Conservation (phyloP, 768 basidiomycete species). For the Pleurotus sapidus region DNA sequence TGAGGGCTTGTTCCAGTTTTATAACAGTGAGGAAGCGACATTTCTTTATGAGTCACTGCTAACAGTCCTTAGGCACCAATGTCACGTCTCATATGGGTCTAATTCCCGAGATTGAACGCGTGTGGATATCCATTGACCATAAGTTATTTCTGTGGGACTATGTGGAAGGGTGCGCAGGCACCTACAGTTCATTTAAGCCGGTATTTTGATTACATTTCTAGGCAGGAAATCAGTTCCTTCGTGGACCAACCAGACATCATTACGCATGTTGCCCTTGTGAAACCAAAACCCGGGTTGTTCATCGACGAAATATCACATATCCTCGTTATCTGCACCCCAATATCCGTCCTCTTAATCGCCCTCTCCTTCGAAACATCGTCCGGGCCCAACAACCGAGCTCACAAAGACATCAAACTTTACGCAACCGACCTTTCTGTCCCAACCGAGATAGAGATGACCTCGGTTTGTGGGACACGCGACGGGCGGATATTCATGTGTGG, state of each 20-base stretch:
- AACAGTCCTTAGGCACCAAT: constrained; percentile 46
- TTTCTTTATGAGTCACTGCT: background rate
- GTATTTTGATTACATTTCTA: constrained; percentile 20
- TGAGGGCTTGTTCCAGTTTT: constrained; percentile 75
- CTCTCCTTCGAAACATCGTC: constrained; percentile 54
- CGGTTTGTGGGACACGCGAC: constrained; percentile 72
- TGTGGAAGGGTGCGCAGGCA: constrained; percentile 71
- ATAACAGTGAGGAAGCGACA: constrained; percentile 53
- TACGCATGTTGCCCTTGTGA: constrained; percentile 83
- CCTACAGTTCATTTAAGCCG: background rate
- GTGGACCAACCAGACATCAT: constrained; percentile 90
- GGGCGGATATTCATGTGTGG: constrained; percentile 94
- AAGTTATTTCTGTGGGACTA: constrained; percentile 98
- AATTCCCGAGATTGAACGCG: constrained; percentile 89
- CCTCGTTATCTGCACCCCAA: constrained; percentile 86
- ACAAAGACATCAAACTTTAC: constrained; percentile 83
- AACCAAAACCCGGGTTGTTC: constrained; percentile 82
- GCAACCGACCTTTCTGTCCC: constrained; percentile 81
- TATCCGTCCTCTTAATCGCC: constrained; percentile 82
- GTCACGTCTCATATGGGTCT: constrained; percentile 86
- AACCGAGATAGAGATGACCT: constrained; percentile 83
- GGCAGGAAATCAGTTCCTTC: constrained; percentile 91
- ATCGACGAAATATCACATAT: constrained; percentile 89
- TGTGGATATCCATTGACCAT: constrained; percentile 94
- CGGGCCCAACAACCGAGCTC: constrained; percentile 37